Evolutionary conservation across 2,329 filamentous ascomycete species (phyloP).

Genomic region (Colletotrichum sp.): DNA sequence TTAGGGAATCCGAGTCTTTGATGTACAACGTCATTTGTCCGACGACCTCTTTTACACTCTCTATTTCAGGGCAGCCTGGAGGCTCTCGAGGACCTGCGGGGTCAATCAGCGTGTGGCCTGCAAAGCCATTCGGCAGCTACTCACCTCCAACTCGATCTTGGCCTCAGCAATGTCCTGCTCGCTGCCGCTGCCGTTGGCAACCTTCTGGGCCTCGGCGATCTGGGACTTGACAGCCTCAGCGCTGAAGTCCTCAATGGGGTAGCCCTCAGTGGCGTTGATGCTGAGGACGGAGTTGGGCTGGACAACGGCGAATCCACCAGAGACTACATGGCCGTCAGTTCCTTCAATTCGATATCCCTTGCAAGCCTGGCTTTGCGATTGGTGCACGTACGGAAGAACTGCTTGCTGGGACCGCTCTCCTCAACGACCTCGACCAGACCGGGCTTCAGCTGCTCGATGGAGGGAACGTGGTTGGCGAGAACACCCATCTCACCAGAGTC

Average conservation of each 20-base stretch:
- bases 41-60: constrained; percentile 48
- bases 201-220: constrained; percentile 95
- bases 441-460: constrained; percentile 98
- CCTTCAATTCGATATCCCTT: constrained; percentile 9
- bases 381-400: constrained; percentile 89
- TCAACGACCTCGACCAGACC: constrained; percentile 95
- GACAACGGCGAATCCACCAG: constrained; percentile 94
- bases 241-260: constrained; percentile 94
- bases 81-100: constrained; percentile 77
- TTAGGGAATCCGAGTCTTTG: constrained; percentile 31
- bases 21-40: constrained; percentile 47
- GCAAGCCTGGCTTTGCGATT: constrained; percentile 19
- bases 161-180: constrained; percentile 98
- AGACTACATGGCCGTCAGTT: constrained; percentile 63
- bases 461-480: constrained; percentile 97
- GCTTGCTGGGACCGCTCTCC: constrained; percentile 88
- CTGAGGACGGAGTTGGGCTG: constrained; percentile 94
- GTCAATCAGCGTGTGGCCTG: constrained; percentile 37
- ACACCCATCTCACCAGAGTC: constrained; percentile 99
- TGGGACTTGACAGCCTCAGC: constrained; percentile 86
- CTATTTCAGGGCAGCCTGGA: constrained; percentile 84
- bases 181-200: constrained; percentile 86
- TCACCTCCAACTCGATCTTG: constrained; percentile 98
- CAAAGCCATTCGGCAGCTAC: constrained; percentile 21
- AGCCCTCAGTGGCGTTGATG: constrained; percentile 98